Conservation (phyloP, 306 rosid species). For the Ammopiptanthus mongolicus region DNA sequence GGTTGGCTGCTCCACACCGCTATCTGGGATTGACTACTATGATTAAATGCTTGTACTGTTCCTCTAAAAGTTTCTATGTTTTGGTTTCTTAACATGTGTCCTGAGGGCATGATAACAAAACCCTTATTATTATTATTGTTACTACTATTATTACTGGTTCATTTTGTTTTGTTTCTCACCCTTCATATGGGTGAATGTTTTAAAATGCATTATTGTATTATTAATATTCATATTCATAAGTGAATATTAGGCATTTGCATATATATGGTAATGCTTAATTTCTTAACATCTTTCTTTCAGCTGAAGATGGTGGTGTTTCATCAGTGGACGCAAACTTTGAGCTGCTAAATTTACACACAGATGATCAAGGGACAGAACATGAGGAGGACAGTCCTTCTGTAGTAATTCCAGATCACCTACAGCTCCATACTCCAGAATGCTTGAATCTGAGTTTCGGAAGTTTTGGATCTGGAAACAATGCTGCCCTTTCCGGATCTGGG, state of each 20-base stretch:
- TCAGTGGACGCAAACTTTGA: constrained; percentile 67
- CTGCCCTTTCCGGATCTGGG: constrained; percentile 45
- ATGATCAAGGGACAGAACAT: constrained; percentile 53
- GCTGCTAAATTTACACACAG: constrained; percentile 60
- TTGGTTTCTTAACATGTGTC: too few species aligned
- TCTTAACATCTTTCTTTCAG: constrained; percentile 29
- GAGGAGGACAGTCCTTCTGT: constrained; percentile 78
- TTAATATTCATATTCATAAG: not conserved
- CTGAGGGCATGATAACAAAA: too few species aligned
- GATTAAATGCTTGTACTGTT: not conserved
- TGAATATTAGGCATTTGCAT: not conserved
- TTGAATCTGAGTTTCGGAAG: constrained; percentile 95
- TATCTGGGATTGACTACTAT: too few species aligned
- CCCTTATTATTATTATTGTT: not conserved
- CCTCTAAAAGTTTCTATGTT: too few species aligned
- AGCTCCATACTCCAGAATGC: constrained; percentile 89
- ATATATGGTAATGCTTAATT: not conserved
- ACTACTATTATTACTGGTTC: not conserved
- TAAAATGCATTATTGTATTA: not conserved
- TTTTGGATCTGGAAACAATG: constrained; percentile 65
- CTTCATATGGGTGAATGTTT: not conserved
- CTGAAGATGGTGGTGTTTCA: constrained; percentile 59
- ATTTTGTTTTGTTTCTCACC: not conserved
- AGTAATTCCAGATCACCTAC: constrained; percentile 91
- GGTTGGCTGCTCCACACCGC: too few species aligned